These are phyloP conservation scores for Malassezia arunalokei DNA, from an alignment of 1,284 basidiomycete genomes.

Conservation along the genomic window DNA sequence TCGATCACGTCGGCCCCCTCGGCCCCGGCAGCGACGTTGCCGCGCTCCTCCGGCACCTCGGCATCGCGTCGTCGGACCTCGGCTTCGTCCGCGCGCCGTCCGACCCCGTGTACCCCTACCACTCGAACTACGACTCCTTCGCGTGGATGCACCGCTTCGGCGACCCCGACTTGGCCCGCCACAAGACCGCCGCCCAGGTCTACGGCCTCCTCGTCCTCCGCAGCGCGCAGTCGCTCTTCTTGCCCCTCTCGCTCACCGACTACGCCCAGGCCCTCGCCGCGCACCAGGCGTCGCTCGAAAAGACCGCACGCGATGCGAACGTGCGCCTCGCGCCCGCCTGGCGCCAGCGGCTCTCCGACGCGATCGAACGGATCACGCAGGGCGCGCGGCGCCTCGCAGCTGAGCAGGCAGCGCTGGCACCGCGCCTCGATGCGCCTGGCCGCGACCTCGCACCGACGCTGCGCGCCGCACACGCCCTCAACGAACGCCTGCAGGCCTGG, in stretches of 20 bases:
- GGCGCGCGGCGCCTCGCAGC: not conserved
- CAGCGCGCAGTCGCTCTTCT: slow-evolving; percentile 54
- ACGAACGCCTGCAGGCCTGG: slow-evolving; percentile 61
- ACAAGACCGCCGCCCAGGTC: slow-evolving; percentile 57
- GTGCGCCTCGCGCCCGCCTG: not conserved
- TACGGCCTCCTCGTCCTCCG: slow-evolving; percentile 52
- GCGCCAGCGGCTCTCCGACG: not conserved
- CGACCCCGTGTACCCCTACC: slow-evolving; percentile 50
- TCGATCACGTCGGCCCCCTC: slow-evolving; percentile 22
- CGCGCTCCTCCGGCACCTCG: slow-evolving; percentile 55
- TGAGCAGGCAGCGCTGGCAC: not conserved
- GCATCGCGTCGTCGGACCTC: slow-evolving; percentile 46
- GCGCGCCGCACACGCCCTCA: slow-evolving; percentile 53
- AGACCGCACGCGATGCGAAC: not conserved
- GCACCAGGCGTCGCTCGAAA: slow-evolving; percentile 24
- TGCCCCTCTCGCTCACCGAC: slow-evolving; percentile 61
- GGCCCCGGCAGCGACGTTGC: slow-evolving; percentile 59
- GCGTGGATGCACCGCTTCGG: slow-evolving; percentile 63
- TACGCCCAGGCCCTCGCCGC: slow-evolving; percentile 23
- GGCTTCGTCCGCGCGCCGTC: slow-evolving; percentile 34
- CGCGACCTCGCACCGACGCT: not conserved
- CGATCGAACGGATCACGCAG: not conserved
- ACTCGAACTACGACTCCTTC: slow-evolving; percentile 61
- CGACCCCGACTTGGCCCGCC: slow-evolving; percentile 63
- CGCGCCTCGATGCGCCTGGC: not conserved